These are phyloP conservation scores for Penicillium hesseltinei DNA, from an alignment of 2,329 filamentous ascomycete species.

Conservation along the genomic window DNA sequence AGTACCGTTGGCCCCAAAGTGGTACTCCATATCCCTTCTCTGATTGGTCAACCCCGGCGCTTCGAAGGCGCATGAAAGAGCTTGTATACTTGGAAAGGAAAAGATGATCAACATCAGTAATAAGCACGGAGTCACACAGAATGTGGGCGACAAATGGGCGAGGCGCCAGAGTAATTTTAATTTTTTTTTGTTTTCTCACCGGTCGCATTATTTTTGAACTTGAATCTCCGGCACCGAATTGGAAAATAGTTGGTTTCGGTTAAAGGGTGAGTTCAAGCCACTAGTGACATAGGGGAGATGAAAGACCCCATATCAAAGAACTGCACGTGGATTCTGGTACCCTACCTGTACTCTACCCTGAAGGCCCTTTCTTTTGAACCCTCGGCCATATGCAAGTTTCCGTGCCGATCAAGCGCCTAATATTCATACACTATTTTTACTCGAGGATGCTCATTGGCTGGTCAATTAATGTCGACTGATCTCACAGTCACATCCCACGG, in stretches of 20 bases:
- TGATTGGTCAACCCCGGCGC: slow-evolving; percentile 1
- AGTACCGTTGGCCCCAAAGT: not conserved
- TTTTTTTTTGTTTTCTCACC: not conserved
- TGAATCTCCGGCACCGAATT: not conserved
- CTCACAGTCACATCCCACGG: not conserved
- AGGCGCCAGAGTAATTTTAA: no score
- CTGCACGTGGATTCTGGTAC: not conserved
- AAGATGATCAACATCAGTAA: not conserved
- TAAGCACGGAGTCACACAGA: not conserved
- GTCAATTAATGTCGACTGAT: not conserved
- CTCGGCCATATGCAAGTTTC: not conserved
- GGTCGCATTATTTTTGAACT: not conserved
- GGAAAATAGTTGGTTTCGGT: not conserved
- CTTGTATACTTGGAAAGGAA: not conserved
- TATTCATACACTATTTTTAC: slow-evolving; percentile 2
- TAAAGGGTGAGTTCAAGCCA: not conserved
- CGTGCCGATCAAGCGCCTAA: slow-evolving; percentile 5
- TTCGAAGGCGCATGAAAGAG: not conserved
- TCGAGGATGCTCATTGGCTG: not conserved
- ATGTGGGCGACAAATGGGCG: not conserved
- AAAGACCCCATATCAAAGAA: not conserved
- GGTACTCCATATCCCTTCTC: no score
- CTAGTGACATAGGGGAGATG: not conserved
- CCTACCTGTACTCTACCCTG: not conserved
- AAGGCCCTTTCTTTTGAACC: not conserved